These are phyloP conservation scores for Borovskyia barvae DNA, from an alignment of 208 protist genomes.

Conservation along the genomic window DNA sequence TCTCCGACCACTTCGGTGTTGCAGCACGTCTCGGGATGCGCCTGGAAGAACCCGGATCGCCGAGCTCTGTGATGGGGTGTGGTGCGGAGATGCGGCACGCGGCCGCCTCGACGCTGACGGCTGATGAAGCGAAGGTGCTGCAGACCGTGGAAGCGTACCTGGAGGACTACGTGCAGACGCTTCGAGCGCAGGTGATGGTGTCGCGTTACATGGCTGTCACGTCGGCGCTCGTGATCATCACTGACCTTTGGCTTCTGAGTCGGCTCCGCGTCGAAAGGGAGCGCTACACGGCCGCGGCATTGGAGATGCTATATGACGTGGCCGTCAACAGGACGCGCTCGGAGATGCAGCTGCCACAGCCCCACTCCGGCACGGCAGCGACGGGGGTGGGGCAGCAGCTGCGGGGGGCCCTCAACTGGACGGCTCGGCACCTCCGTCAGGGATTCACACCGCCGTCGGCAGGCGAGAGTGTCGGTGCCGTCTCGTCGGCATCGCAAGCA, in stretches of 20 bases:
- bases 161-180: conserved; percentile 31
- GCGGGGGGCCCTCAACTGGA: conserved; percentile 2
- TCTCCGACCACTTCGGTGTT: conserved; percentile 91
- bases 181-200: conserved; percentile 37
- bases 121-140: conserved; percentile 46
- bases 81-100: background rate
- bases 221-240: conserved; percentile 22
- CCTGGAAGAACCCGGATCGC: conserved; percentile 6
- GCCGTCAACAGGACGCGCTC: background rate
- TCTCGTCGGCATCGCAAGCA: too few species aligned
- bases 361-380: background rate
- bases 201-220: conserved; percentile 37
- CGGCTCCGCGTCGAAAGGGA: conserved; percentile 19
- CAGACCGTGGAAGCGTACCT: conserved; percentile 40
- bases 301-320: conserved; percentile 47
- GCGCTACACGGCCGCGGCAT: conserved; percentile 26
- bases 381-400: conserved; percentile 2
- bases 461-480: background rate
- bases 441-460: too few species aligned
- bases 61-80: background rate
- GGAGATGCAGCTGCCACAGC: background rate
- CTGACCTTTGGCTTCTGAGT: conserved; percentile 32
- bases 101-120: conserved; percentile 7
- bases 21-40: conserved; percentile 50
- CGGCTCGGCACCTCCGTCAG: background rate